Conservation (phyloP, 345 rosid genomes). For the Eucalyptus paniculata region DNA sequence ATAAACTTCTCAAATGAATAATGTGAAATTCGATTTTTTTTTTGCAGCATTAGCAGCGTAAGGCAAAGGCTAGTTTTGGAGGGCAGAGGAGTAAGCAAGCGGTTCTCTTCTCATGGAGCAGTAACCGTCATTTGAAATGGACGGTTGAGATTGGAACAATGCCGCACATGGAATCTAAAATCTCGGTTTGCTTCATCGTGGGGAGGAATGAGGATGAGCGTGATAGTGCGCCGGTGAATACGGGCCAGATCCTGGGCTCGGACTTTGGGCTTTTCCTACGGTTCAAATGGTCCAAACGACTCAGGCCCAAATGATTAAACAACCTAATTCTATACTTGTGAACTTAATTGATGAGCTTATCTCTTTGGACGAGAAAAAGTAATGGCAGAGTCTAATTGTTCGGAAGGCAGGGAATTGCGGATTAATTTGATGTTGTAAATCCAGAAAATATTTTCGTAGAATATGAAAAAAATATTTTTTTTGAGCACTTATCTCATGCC, state of each 20-base stretch:
- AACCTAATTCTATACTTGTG: not conserved
- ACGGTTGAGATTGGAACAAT: not conserved
- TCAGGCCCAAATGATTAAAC: not conserved
- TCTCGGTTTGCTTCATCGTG: not conserved
- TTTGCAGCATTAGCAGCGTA: not conserved
- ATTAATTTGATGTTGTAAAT: too few species aligned
- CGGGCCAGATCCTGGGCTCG: not conserved
- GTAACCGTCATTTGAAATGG: not conserved
- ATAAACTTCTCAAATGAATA: not conserved
- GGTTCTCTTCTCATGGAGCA: not conserved
- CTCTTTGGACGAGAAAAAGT: not conserved
- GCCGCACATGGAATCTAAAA: not conserved
- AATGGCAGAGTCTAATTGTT: too few species aligned
- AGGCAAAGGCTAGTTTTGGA: not conserved
- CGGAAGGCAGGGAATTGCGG: too few species aligned
- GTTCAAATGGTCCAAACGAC: not conserved
- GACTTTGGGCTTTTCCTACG: not conserved
- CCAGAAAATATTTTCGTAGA: too few species aligned
- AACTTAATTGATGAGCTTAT: not conserved
- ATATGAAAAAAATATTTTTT: too few species aligned
- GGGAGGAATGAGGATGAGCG: not conserved
- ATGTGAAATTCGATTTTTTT: too few species aligned
- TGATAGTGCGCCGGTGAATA: too few species aligned
- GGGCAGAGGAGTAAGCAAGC: not conserved
- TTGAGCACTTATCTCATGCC: too few species aligned